phyloP scores from a whole-genome alignment of 164 flowering plant species.

The Macadamia tetraphylla region DNA sequence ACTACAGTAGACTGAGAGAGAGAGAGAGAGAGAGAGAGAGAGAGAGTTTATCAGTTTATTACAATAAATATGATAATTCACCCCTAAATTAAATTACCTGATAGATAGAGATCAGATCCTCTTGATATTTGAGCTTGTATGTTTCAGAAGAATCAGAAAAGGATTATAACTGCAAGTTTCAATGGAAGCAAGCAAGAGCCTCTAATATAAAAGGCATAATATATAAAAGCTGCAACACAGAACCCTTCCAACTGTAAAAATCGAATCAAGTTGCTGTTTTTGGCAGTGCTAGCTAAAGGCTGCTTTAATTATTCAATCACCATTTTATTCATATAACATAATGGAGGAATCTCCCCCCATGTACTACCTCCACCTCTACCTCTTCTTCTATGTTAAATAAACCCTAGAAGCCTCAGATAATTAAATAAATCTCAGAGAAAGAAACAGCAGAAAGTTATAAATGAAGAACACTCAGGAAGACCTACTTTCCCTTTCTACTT shows the following conservation, averaged over 20 bases:
- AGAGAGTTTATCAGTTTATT: too few species aligned
- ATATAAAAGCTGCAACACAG: neutral
- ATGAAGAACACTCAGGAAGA: neutral
- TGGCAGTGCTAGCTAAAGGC: neutral
- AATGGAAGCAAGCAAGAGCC: neutral
- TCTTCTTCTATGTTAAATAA: neutral
- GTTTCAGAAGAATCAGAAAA: neutral
- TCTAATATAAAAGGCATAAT: neutral
- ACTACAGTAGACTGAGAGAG: too few species aligned
- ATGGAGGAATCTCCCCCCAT: neutral
- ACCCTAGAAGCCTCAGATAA: neutral
- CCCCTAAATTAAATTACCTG: neutral
- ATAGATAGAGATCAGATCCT: neutral
- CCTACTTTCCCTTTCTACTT: neutral
- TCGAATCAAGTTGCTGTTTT: slow-evolving; percentile 6
- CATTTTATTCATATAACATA: neutral
- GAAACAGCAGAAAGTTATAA: neutral
- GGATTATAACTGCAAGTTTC: neutral
- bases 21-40: too few species aligned
- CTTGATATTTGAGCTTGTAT: neutral
- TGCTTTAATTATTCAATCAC: neutral
- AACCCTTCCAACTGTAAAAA: slow-evolving; percentile 5
- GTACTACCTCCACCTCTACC: neutral
- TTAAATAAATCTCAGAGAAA: neutral
- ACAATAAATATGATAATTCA: too few species aligned